Percentiles rank a stretch among this genome's conserved stretches.
Conservation (phyloP, 768 basidiomycete species). For the Porpolomopsis calyptriformis region DNA sequence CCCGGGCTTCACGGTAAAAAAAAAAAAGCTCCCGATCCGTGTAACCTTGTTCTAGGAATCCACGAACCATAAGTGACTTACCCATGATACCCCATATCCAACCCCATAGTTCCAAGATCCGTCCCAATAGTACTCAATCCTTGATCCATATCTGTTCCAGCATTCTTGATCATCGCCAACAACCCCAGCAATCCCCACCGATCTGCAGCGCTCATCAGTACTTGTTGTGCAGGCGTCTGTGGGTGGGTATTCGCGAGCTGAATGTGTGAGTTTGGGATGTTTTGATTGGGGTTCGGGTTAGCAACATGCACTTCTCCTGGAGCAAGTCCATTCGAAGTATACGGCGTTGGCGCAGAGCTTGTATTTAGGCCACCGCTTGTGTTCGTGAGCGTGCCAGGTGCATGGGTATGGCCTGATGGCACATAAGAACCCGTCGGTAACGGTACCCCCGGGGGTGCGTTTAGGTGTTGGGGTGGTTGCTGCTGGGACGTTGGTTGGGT, state of each 20-base stretch:
- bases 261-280: conserved; percentile 17
- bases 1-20: neutral
- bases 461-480: conserved; percentile 34
- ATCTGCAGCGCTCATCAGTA: conserved; percentile 86
- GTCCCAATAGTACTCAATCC: conserved; percentile 79
- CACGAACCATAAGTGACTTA: conserved; percentile 31
- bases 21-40: neutral
- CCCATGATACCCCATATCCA: conserved; percentile 81
- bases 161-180: conserved; percentile 77
- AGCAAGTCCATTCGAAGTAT: conserved; percentile 27
- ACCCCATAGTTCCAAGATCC: conserved; percentile 83
- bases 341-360: conserved; percentile 21
- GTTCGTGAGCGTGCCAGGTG: conserved; percentile 20
- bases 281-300: conserved; percentile 29
- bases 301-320: conserved; percentile 25
- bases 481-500: conserved; percentile 18
- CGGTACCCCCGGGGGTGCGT: conserved; percentile 38
- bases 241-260: conserved; percentile 42
- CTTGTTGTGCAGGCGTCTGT: conserved; percentile 88
- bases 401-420: conserved; percentile 12
- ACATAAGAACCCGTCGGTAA: conserved; percentile 20
- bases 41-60: neutral
- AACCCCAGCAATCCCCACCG: conserved; percentile 88
- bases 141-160: conserved; percentile 64
- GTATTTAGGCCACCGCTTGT: conserved; percentile 9